Conservation (phyloP, 176 grass and related monocot species). For the Aegilops tauschii region DNA sequence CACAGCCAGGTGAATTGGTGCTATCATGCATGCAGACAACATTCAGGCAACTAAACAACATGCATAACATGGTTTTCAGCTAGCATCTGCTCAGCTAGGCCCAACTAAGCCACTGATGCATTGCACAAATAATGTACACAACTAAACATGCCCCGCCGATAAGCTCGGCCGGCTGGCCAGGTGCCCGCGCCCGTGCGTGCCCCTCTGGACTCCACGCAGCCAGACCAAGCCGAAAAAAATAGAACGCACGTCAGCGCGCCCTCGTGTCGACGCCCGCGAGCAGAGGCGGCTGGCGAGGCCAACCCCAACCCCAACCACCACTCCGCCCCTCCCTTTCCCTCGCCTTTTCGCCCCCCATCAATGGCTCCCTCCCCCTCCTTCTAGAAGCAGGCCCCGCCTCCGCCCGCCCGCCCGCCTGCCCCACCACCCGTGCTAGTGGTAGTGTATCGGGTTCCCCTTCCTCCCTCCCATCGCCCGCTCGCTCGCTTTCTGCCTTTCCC, state of each 20-base stretch:
- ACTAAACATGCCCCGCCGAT: background rate
- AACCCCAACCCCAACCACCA: no score
- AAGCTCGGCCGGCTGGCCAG: background rate
- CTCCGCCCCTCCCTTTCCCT: background rate
- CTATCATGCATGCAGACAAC: no score
- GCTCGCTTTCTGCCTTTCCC: background rate
- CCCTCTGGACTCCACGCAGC: background rate
- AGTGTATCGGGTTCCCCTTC: background rate
- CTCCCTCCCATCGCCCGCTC: background rate
- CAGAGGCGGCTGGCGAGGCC: no score
- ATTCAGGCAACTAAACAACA: no score
- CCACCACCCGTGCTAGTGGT: background rate
- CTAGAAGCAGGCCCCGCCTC: background rate
- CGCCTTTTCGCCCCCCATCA: constrained; percentile 30
- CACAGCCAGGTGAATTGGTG: no score
- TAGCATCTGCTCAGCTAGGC: no score
- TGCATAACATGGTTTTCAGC: no score
- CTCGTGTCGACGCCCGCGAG: no score
- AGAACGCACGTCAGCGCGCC: no score
- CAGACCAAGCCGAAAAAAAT: background rate
- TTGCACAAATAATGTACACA: no score
- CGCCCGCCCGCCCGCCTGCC: no score
- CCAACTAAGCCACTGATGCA: no score
- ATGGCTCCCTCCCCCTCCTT: constrained; percentile 3
- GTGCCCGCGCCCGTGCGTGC: background rate